These are phyloP conservation scores for Chamaenerion angustifolium DNA, from an alignment of 345 rosid genomes.

Conservation along the genomic window DNA sequence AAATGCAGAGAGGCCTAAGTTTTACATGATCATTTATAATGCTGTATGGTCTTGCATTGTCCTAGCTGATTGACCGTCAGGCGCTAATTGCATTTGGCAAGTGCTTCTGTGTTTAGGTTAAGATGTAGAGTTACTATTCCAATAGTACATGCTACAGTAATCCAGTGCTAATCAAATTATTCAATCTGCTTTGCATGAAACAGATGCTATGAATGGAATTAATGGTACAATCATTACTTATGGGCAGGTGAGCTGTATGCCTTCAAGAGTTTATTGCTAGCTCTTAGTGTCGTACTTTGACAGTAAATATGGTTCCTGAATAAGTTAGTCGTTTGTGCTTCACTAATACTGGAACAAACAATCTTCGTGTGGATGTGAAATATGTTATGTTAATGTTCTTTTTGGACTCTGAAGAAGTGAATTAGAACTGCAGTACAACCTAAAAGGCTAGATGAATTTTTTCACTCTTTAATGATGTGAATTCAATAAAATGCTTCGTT, in stretches of 20 bases:
- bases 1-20: not conserved
- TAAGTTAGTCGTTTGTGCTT: not conserved
- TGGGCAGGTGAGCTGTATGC: constrained; percentile 50
- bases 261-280: not conserved
- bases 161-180: not conserved
- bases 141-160: too few relatives aligned
- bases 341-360: not conserved
- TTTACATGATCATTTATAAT: not conserved
- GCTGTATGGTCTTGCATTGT: too few relatives aligned
- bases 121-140: too few relatives aligned
- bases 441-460: not conserved
- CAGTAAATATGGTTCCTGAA: not conserved
- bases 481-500: too few relatives aligned
- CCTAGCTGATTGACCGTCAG: too few relatives aligned
- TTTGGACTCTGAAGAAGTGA: not conserved
- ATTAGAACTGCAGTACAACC: not conserved
- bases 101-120: too few relatives aligned
- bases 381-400: not conserved
- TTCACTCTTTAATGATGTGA: not conserved
- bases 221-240: constrained; percentile 80
- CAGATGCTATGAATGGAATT: constrained; percentile 52
- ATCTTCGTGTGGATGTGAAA: not conserved
- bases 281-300: too few relatives aligned
- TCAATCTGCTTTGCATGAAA: constrained; percentile 3
- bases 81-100: too few relatives aligned